Evolutionary conservation across 148 eudicot genomes (phyloP).

Genomic region (Persicaria tinctoria): DNA sequence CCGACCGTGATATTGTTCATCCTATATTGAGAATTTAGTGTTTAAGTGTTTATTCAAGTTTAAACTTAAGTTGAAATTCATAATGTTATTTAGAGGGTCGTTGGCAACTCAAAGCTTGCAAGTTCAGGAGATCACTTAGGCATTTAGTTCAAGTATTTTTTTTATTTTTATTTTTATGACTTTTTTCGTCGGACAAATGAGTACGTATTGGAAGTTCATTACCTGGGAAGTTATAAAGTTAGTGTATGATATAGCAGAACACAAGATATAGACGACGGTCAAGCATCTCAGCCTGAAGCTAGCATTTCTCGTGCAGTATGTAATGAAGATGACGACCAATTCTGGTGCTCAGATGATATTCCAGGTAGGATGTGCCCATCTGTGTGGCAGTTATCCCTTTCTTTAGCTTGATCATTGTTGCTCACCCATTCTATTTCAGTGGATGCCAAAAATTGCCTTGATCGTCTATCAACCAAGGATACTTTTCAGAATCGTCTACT

Average conservation of each 20-base stretch:
- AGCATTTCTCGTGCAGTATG: constrained; percentile 34
- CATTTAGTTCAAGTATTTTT: background rate
- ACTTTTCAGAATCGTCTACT: constrained; percentile 34
- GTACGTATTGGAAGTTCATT: constrained; percentile 1
- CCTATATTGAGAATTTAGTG: background rate
- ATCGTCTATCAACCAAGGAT: constrained; percentile 34
- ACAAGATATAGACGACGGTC: constrained; percentile 39
- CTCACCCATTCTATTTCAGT: constrained; percentile 35
- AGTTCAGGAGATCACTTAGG: background rate
- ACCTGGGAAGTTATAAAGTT: background rate
- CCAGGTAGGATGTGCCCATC: constrained; percentile 40
- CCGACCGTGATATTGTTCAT: background rate
- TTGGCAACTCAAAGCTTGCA: background rate
- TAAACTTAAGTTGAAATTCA: background rate
- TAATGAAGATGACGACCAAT: constrained; percentile 51
- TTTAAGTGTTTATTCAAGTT: background rate
- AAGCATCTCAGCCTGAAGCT: constrained; percentile 46
- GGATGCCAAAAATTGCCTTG: constrained; percentile 60
- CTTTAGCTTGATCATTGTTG: background rate
- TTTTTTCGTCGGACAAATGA: background rate
- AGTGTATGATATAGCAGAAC: constrained; percentile 30
- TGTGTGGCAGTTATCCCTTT: background rate
- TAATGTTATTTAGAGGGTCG: background rate
- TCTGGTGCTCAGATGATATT: constrained; percentile 76
- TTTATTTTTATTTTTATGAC: background rate